Evolutionary conservation across 441 rosid genomes (phyloP).

Genomic region (Brassica balearica): DNA sequence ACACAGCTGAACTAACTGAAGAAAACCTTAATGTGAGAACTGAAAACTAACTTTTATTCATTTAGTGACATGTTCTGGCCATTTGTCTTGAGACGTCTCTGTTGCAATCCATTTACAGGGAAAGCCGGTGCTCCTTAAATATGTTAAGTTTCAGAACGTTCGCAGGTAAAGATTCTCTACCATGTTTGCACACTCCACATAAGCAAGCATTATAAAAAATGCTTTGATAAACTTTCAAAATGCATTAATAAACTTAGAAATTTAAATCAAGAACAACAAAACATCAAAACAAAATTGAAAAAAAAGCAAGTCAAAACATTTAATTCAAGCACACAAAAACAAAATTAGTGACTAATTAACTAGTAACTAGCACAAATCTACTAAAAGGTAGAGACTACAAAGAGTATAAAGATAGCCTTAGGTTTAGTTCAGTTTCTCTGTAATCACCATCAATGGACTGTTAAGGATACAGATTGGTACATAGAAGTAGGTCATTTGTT

Average conservation of each 20-base stretch:
- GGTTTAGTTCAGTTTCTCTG: constrained; percentile 14
- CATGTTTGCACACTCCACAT: neutral
- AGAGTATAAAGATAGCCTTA: neutral
- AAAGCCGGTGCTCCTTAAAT: constrained; percentile 76
- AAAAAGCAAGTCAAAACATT: neutral
- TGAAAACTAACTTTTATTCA: neutral
- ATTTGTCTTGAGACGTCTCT: constrained; percentile 24
- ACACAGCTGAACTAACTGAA: constrained; percentile 60
- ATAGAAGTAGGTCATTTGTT: constrained; percentile 5
- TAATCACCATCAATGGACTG: neutral
- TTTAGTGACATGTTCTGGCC: constrained; percentile 8
- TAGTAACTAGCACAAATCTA: constrained; percentile 12
- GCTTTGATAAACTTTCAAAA: neutral
- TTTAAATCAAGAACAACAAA: neutral
- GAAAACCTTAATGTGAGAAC: constrained; percentile 72
- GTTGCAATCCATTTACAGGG: constrained; percentile 52
- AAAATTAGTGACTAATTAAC: neutral
- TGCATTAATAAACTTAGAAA: too few species aligned
- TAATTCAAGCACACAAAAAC: neutral
- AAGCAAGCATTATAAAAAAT: neutral
- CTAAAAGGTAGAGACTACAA: neutral
- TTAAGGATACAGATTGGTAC: constrained; percentile 17
- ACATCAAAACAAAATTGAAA: neutral
- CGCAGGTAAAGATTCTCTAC: constrained; percentile 61
- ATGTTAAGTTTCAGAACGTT: constrained; percentile 92